A percentile compares a stretch with the other conserved stretches of the same genome.
Conservation (phyloP, 2,329 filamentous ascomycete species). For the Trichoderma sp. region DNA sequence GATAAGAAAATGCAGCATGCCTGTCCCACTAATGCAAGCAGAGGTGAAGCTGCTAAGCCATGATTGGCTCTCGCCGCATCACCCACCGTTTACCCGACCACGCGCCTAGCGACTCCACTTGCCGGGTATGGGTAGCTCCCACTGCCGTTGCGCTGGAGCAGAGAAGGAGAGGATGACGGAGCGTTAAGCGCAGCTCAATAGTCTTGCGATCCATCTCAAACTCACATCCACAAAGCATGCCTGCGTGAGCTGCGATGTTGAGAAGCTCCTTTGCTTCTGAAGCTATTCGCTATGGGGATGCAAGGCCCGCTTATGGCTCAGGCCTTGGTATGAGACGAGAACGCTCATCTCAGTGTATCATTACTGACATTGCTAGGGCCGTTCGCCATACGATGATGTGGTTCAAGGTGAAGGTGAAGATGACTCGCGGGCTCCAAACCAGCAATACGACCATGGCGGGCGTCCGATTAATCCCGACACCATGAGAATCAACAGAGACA, state of each 20-base stretch:
- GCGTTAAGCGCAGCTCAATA: background rate
- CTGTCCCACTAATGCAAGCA: background rate
- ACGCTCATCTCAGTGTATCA: background rate
- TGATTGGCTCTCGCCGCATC: background rate
- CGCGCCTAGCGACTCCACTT: background rate
- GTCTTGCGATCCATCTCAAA: background rate
- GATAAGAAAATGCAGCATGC: too few relatives aligned
- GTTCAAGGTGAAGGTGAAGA: slow-evolving; percentile 54
- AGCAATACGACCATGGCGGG: slow-evolving; percentile 60
- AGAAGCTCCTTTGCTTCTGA: slow-evolving; percentile 1
- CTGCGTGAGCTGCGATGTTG: slow-evolving; percentile 17
- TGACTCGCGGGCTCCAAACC: slow-evolving; percentile 47
- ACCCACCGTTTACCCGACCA: background rate
- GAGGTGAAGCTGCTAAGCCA: background rate
- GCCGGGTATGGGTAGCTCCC: background rate
- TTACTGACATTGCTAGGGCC: slow-evolving; percentile 48
- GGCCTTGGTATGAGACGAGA: slow-evolving; percentile 52
- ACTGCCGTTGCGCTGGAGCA: background rate
- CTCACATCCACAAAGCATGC: slow-evolving; percentile 13
- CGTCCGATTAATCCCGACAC: slow-evolving; percentile 60
- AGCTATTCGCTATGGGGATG: slow-evolving; percentile 52
- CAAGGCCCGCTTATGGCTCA: slow-evolving; percentile 61
- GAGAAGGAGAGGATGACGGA: background rate
- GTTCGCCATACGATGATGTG: slow-evolving; percentile 64
- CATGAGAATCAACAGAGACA: slow-evolving; percentile 58